These are phyloP conservation scores for Aspergillus eucalypticola DNA, from an alignment of 2,329 filamentous ascomycete species.

Conservation along the genomic window DNA sequence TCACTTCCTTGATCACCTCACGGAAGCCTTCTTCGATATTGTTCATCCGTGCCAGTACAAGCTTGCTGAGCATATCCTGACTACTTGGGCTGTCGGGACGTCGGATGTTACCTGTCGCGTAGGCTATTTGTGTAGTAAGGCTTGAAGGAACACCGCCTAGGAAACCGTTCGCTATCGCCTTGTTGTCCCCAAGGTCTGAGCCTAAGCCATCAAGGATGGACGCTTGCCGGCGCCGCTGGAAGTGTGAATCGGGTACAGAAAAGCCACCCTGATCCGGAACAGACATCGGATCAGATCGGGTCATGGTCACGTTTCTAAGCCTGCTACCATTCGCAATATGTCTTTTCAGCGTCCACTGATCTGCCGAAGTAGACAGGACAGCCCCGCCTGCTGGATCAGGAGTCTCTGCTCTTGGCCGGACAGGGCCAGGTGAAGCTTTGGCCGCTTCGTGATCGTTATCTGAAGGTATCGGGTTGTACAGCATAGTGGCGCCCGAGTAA, in stretches of 20 bases:
- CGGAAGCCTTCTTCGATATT: conserved; percentile 87
- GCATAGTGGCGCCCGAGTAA: conserved; percentile 76
- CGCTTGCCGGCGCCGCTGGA: conserved; percentile 50
- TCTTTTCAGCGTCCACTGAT: conserved; percentile 48
- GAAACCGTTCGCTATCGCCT: conserved; percentile 61
- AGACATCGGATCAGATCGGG: conserved; percentile 56
- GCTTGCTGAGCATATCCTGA: conserved; percentile 73
- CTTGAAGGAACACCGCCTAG: conserved; percentile 69
- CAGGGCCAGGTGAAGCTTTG: conserved; percentile 25
- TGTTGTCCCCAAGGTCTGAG: conserved; percentile 69
- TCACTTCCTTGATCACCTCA: conserved; percentile 80
- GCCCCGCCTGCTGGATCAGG: conserved; percentile 38
- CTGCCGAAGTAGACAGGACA: conserved; percentile 40
- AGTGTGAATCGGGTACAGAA: conserved; percentile 46
- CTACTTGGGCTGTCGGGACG: conserved; percentile 46
- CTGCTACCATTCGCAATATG: conserved; percentile 39
- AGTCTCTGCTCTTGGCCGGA: conserved; percentile 27
- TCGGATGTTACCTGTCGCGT: conserved; percentile 65
- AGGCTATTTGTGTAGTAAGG: conserved; percentile 78
- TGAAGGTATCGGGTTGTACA: conserved; percentile 69
- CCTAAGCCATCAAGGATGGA: conserved; percentile 73
- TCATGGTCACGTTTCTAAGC: conserved; percentile 59
- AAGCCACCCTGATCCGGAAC: conserved; percentile 59
- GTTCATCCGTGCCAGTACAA: conserved; percentile 89
- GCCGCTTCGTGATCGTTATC: conserved; percentile 44